These are phyloP conservation scores for Gastrolobium bilobum DNA, from an alignment of 306 rosid species.

Conservation along the genomic window DNA sequence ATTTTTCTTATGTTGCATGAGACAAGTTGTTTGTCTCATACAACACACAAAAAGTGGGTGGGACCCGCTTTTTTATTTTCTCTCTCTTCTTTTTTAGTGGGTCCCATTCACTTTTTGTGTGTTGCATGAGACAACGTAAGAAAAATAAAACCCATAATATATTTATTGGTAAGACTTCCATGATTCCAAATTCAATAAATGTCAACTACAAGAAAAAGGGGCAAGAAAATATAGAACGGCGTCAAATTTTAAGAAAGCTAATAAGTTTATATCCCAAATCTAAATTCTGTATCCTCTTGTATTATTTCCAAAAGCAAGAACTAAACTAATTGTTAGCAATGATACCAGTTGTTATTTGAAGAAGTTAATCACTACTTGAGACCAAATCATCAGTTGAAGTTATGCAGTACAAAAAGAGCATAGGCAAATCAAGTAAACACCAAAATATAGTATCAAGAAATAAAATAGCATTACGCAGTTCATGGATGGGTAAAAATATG, in stretches of 20 bases:
- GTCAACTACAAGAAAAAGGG: slow-evolving; percentile 1
- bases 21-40: no score
- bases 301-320: neutral
- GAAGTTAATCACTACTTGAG: neutral
- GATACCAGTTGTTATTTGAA: neutral
- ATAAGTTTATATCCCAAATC: neutral
- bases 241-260: neutral
- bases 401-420: neutral
- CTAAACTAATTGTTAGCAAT: neutral
- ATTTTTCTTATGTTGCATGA: no score
- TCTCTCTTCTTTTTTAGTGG: no score
- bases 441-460: neutral
- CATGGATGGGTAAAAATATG: neutral
- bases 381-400: neutral
- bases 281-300: neutral
- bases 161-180: neutral
- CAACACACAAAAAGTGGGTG: no score
- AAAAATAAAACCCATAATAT: no score
- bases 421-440: neutral
- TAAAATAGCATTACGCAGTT: neutral
- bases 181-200: neutral
- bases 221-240: neutral
- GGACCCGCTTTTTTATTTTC: no score
- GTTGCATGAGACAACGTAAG: no score
- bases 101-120: no score